A percentile compares a stretch with the other conserved stretches of the same genome.
These are phyloP conservation scores for Trametes sanguinea DNA, from an alignment of 768 basidiomycete genomes.

Conservation along the genomic window DNA sequence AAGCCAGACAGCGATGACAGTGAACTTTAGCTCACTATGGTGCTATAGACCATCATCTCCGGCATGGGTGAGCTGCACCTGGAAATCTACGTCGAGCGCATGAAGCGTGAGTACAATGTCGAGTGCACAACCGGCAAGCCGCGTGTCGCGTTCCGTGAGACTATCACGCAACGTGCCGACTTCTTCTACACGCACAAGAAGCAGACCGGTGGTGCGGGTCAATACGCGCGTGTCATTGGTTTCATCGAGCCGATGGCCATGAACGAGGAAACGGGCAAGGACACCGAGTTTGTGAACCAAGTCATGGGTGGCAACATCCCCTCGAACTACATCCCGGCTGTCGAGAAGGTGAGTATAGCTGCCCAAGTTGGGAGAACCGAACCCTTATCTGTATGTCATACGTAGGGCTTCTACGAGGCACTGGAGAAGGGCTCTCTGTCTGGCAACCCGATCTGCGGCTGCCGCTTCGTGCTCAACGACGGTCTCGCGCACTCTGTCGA, in stretches of 20 bases:
- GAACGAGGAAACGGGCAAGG: conserved; percentile 77
- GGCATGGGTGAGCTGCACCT: conserved; percentile 99
- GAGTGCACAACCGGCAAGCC: conserved; percentile 94
- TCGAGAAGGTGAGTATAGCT: conserved; percentile 70
- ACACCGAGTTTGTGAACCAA: conserved; percentile 78
- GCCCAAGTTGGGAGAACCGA: neutral
- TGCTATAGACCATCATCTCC: conserved; percentile 90
- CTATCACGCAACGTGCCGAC: conserved; percentile 77
- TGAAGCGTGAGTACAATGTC: conserved; percentile 96
- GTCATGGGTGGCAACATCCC: conserved; percentile 95
- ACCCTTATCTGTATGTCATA: neutral
- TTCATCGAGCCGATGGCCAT: conserved; percentile 85
- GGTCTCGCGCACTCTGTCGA: conserved; percentile 93
- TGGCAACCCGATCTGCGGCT: conserved; percentile 85
- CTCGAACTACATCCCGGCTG: conserved; percentile 87
- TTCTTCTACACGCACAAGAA: conserved; percentile 97
- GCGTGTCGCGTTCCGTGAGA: conserved; percentile 95
- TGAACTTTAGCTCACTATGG: neutral
- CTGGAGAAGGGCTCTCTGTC: conserved; percentile 87
- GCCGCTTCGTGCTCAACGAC: conserved; percentile 85
- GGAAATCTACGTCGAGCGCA: conserved; percentile 98
- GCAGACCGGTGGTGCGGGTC: conserved; percentile 96
- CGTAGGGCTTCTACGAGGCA: conserved; percentile 92
- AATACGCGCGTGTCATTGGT: conserved; percentile 92
- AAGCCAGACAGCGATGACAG: too few relatives aligned